phyloP scores from a whole-genome alignment of 805 yeast species.

The Kluyveromyces starmeri region DNA sequence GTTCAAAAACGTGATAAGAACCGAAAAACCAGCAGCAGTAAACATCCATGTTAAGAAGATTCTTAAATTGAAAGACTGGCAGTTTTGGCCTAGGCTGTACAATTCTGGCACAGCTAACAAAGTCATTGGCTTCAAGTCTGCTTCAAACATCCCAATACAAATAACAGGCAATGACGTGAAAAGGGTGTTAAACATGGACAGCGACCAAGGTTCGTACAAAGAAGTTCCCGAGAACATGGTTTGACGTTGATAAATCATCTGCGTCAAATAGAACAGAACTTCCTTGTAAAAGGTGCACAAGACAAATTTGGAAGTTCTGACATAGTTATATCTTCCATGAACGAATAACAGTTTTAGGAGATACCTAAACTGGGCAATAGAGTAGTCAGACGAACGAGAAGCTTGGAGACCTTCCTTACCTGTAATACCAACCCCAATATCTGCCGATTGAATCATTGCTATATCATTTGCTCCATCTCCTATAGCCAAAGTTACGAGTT shows the following conservation, averaged over 20 bases:
- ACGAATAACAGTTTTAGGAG: conserved; percentile 76
- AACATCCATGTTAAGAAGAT: conserved; percentile 73
- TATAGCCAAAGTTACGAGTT: conserved; percentile 81
- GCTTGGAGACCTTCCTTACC: conserved; percentile 98
- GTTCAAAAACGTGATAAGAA: conserved; percentile 58
- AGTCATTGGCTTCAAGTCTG: conserved; percentile 82
- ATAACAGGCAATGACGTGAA: conserved; percentile 90
- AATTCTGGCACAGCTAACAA: conserved; percentile 86
- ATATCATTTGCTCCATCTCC: conserved; percentile 99
- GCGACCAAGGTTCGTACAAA: conserved; percentile 89
- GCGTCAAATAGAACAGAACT: conserved; percentile 79
- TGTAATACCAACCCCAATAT: conserved; percentile 94
- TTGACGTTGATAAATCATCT: conserved; percentile 75
- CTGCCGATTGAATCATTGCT: conserved; percentile 98
- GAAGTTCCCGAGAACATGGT: conserved; percentile 90
- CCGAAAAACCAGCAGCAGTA: conserved; percentile 64
- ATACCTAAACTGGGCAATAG: conserved; percentile 90
- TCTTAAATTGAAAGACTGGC: conserved; percentile 61
- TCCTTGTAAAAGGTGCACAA: conserved; percentile 94
- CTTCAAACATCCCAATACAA: conserved; percentile 91
- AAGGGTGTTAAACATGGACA: conserved; percentile 93
- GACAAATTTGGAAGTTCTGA: conserved; percentile 85
- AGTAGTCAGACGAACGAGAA: conserved; percentile 87
- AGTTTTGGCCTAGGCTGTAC: conserved; percentile 66
- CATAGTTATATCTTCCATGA: conserved; percentile 93